Conservation (phyloP, 371 early-diverging fungal species). For the Blastocladiella emersonii region DNA sequence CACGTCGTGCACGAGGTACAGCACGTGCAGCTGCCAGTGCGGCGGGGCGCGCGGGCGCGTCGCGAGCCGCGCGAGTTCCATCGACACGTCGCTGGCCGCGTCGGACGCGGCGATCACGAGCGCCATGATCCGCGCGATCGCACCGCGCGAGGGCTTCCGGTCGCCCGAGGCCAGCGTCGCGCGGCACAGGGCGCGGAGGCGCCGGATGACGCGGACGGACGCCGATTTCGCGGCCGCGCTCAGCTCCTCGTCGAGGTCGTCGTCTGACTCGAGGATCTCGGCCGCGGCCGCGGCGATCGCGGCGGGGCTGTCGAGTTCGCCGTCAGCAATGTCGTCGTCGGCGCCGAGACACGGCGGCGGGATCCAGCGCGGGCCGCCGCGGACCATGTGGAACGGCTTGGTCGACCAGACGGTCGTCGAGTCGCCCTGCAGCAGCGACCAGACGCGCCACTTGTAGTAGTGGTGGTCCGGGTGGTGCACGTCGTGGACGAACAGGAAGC, state of each 20-base stretch:
- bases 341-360: constrained; percentile 45
- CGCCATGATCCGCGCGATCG: constrained; percentile 69
- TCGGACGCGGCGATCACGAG: constrained; percentile 74
- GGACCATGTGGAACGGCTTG: constrained; percentile 76
- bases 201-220: neutral
- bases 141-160: constrained; percentile 37
- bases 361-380: constrained; percentile 67
- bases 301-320: neutral
- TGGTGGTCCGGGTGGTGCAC: constrained; percentile 50
- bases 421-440: constrained; percentile 80
- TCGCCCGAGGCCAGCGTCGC: neutral
- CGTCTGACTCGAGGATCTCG: neutral
- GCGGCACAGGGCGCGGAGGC: neutral
- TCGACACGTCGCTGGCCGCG: constrained; percentile 51
- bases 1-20: constrained; percentile 73
- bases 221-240: neutral
- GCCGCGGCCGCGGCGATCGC: neutral
- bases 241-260: neutral
- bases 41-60: constrained; percentile 6
- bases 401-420: constrained; percentile 51
- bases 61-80: neutral
- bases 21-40: constrained; percentile 39
- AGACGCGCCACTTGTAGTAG: constrained; percentile 86
- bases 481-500: constrained; percentile 54
- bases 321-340: neutral